phyloP scores from a whole-genome alignment of 306 rosid genomes.

The Corylus avellana region DNA sequence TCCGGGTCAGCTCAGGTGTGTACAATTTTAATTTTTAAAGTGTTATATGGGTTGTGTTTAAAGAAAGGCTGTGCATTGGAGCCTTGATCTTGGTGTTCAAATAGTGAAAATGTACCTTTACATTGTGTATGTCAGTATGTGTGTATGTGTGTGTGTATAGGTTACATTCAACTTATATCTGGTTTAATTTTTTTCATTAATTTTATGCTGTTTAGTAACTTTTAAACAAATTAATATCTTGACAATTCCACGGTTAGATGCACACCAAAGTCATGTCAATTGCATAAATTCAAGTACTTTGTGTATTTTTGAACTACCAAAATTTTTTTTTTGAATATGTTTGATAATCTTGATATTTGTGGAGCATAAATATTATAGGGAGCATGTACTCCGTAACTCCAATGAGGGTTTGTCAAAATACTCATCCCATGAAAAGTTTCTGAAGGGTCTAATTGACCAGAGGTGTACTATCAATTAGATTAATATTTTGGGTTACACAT shows the following conservation, averaged over 20 bases:
- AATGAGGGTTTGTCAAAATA: not conserved
- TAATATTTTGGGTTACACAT: not conserved
- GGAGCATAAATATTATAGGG: not conserved
- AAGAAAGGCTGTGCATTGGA: not conserved
- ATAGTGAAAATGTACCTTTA: not conserved
- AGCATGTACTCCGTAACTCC: not conserved
- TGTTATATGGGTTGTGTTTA: not conserved
- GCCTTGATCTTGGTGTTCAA: not conserved
- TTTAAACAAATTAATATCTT: too few relatives aligned
- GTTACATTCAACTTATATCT: not conserved
- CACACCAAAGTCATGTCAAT: too few relatives aligned
- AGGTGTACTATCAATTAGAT: not conserved
- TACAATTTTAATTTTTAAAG: not conserved
- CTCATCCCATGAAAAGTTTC: not conserved
- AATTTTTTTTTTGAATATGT: too few relatives aligned
- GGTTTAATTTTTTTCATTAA: not conserved
- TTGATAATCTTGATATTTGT: not conserved
- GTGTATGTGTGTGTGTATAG: not conserved
- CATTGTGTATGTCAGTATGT: not conserved
- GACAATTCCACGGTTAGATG: too few relatives aligned
- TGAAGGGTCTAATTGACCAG: too few relatives aligned
- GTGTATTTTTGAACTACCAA: too few relatives aligned
- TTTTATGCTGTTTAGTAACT: too few relatives aligned
- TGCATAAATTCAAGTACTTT: too few relatives aligned
- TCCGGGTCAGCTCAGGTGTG: constrained; percentile 43